Evolutionary conservation across 1,284 basidiomycete genomes (phyloP), one percentile per base, ranked within the genome.

Genomic region (Thecaphora thlaspeos): DNA sequence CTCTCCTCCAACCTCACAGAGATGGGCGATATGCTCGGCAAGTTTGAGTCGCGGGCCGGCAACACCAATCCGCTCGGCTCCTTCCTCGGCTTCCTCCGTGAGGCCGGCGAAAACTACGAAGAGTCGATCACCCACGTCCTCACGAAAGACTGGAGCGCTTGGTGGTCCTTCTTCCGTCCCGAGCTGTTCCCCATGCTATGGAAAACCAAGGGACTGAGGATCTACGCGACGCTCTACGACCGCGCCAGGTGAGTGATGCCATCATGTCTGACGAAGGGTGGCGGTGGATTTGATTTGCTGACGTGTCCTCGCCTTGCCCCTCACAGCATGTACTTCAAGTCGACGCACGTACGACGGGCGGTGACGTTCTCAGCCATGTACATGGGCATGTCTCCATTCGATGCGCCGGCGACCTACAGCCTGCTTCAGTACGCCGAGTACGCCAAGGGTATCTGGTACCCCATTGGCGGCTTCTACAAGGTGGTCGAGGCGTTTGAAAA

Each of bases 341-440:
- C 80, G 19, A 80, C 82, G 32, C 75, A 82, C 32, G 68, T 83
- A 54, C 75, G 70, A 21, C 37, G 64, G 8, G 64, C 62, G 1
- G 36, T 60, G 32, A 53, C 46, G 3, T 52, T 60, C 22, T 51
- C 40, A n/a, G 51, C 40, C 8, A 70, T 62, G 68, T 61, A 65
- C 63, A 80, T 70, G 68, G 80, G 81, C 23, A 82, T 81, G 77
- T 81, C 80, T 10, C 82, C 82, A 10, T 83, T 82, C 59, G 80
- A 82, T 37, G 80, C 82, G 0, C 82, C 82, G 0, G 82, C 81
- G 7, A 83, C 82, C 18, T 82, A 82, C 67, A 79, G 79, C 11
- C 70, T 83, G 12, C 72, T 83, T 14, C 82, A 83, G 68, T 83
- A 82, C 71, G 81, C 82, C n/a, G 82, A 83, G 68, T 79, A 82